Base-by-base conservation (phyloP, 2,329 filamentous ascomycete species). In the Aspergillus felis region DNA sequence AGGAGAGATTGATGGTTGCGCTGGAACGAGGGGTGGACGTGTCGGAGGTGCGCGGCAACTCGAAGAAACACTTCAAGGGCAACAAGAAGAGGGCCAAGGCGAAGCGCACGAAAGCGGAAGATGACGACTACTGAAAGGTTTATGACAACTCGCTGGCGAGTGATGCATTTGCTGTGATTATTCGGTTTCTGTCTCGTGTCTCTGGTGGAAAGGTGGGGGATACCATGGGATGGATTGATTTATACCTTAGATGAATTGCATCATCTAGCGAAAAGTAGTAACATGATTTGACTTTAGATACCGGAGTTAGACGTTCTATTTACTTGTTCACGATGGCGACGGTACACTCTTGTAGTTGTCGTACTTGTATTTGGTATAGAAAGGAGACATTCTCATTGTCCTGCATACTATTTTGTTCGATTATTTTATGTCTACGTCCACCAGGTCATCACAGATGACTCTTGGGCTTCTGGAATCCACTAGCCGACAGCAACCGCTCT, bases 11-110 rank as follows among this genome's bases (percentile, higher is more conserved):
- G 42, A 85, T 97, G 80, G 80, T 90, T 52, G 93, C 93, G 10
- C 71, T 97, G 60, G 91, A 97, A 78, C 90, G 88, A 58, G 90
- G 91, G 14, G 74, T 97, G 38, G 92, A 97, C 68, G 87, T 90
- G 0, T 88, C 87, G 58, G 93, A 97, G 57, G 77, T 94, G 63
- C 78, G 73, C 57, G 80, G 80, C 12, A 62, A 54, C 53, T 84
- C 87, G 57, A 99, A 99, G 85, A 97, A 97, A 80, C 94, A 99
- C 76, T 76, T 76, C 64, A 77, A 77, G 64, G 71, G 66, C 10
- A 74, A 75, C 56, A 76, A 76, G 63, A 68, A 65, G 42, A 70
- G 66, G 48, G 68, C 66, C 20, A 74, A 75, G 66, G 65, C 61
- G 38, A 66, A 66, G 62, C 69, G 64, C 54, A 71, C 67, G 60